These are phyloP conservation scores for Aspergillus latus DNA, from an alignment of 2,329 filamentous ascomycete genomes.

Conservation along the genomic window DNA sequence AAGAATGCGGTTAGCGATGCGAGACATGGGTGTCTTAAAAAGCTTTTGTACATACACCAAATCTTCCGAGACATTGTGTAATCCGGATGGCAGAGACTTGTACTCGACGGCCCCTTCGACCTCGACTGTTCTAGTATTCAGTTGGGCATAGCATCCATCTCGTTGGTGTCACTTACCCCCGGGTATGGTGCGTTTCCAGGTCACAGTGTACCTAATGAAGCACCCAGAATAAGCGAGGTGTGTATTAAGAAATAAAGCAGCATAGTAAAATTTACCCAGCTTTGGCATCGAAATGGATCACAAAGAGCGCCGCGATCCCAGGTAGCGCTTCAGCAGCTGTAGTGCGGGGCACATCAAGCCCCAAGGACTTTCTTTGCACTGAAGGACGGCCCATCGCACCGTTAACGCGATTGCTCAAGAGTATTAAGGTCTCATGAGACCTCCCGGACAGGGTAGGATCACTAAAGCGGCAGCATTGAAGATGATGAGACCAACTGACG, in stretches of 20 bases:
- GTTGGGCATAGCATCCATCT: neutral
- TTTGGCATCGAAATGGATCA: slow-evolving; percentile 90
- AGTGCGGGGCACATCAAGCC: slow-evolving; percentile 35
- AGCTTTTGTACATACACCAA: slow-evolving; percentile 54
- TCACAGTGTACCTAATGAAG: slow-evolving; percentile 67
- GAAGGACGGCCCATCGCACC: slow-evolving; percentile 32
- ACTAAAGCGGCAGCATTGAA: slow-evolving; percentile 17
- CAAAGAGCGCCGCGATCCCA: slow-evolving; percentile 72
- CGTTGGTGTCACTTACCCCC: slow-evolving; percentile 53
- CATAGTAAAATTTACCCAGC: slow-evolving; percentile 63
- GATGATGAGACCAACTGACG: neutral
- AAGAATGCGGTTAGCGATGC: slow-evolving; percentile 14
- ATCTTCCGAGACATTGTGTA: slow-evolving; percentile 85
- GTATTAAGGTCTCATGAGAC: slow-evolving; percentile 25
- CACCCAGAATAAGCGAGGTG: slow-evolving; percentile 6
- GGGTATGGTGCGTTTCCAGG: slow-evolving; percentile 74
- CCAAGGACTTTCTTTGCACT: slow-evolving; percentile 31
- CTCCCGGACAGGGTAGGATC: slow-evolving; percentile 9
- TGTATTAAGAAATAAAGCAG: neutral
- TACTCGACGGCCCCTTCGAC: slow-evolving; percentile 90
- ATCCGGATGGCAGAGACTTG: slow-evolving; percentile 89
- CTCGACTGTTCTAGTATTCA: slow-evolving; percentile 42
- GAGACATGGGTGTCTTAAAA: neutral
- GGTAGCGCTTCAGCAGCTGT: slow-evolving; percentile 41
- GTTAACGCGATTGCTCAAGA: slow-evolving; percentile 12